Evolutionary conservation across 805 yeast species (phyloP).

Genomic region (Candida gorgasii): DNA sequence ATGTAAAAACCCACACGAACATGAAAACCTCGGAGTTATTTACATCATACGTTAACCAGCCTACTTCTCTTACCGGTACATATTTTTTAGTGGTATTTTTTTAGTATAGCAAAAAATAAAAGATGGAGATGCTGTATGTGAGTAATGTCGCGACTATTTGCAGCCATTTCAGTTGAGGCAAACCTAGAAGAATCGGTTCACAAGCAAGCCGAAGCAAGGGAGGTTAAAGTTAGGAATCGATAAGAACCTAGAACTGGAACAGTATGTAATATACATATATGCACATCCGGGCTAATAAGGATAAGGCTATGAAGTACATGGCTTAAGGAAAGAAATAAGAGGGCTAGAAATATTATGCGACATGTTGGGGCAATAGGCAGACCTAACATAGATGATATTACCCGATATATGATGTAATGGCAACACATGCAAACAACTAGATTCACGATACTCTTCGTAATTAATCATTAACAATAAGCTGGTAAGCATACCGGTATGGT

Average conservation of each 20-base stretch:
- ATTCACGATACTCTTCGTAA: too few relatives aligned
- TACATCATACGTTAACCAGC: not conserved
- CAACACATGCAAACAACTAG: too few relatives aligned
- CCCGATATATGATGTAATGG: too few relatives aligned
- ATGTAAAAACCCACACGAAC: too few relatives aligned
- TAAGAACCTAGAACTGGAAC: too few relatives aligned
- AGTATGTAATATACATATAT: not conserved
- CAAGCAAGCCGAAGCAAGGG: too few relatives aligned
- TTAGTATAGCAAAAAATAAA: not conserved
- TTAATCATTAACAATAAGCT: too few relatives aligned
- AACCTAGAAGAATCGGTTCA: too few relatives aligned
- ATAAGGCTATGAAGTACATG: not conserved
- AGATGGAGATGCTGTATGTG: not conserved
- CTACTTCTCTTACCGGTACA: not conserved
- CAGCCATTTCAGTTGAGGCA: not conserved
- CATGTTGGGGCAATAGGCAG: conserved; percentile 1
- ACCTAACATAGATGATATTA: too few relatives aligned
- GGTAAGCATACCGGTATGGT: too few relatives aligned
- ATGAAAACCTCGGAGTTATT: not conserved
- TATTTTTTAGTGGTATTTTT: not conserved
- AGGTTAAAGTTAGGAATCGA: too few relatives aligned
- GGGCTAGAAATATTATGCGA: not conserved
- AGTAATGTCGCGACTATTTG: not conserved
- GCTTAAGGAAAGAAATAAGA: not conserved
- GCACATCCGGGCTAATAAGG: not conserved